phyloP scores from a whole-genome alignment of 257 asterid species.

The Gentiana macrophylla region DNA sequence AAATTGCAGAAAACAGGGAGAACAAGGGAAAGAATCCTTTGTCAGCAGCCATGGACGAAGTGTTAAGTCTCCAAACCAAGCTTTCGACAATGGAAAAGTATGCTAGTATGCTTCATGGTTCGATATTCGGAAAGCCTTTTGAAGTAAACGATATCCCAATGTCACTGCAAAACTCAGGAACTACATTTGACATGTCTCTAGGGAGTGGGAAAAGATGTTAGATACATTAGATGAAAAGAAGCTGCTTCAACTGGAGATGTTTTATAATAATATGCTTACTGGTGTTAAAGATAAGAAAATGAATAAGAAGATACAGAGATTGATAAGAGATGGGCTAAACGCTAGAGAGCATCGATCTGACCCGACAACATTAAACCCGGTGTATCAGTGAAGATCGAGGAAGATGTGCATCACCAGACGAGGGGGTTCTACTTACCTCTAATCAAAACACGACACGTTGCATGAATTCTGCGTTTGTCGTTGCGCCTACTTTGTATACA shows the following conservation, averaged over 20 bases:
- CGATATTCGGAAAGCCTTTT: constrained; percentile 68
- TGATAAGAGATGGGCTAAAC: constrained; percentile 44
- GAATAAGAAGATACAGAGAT: constrained; percentile 62
- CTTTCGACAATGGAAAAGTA: constrained; percentile 51
- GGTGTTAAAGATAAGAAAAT: constrained; percentile 74
- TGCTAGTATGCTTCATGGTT: constrained; percentile 70
- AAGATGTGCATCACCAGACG: too few relatives aligned
- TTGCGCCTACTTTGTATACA: too few relatives aligned
- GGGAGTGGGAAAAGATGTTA: constrained; percentile 82
- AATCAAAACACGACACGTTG: too few relatives aligned
- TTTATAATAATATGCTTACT: constrained; percentile 59
- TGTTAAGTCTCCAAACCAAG: constrained; percentile 45
- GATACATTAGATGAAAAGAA: constrained; percentile 57
- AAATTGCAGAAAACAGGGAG: background rate
- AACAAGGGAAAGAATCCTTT: constrained; percentile 18
- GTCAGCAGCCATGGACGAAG: constrained; percentile 50
- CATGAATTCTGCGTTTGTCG: too few relatives aligned
- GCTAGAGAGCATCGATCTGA: constrained; percentile 11
- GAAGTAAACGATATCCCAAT: constrained; percentile 52
- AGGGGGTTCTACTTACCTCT: too few relatives aligned
- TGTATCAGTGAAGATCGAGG: too few relatives aligned
- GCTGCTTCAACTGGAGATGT: constrained; percentile 57
- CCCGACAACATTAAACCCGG: too few relatives aligned
- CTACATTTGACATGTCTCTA: constrained; percentile 44
- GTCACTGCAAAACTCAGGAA: constrained; percentile 29